Evolutionary conservation across 1,284 basidiomycete species (phyloP).

Genomic region (Cutaneotrichosporon mucoides): DNA sequence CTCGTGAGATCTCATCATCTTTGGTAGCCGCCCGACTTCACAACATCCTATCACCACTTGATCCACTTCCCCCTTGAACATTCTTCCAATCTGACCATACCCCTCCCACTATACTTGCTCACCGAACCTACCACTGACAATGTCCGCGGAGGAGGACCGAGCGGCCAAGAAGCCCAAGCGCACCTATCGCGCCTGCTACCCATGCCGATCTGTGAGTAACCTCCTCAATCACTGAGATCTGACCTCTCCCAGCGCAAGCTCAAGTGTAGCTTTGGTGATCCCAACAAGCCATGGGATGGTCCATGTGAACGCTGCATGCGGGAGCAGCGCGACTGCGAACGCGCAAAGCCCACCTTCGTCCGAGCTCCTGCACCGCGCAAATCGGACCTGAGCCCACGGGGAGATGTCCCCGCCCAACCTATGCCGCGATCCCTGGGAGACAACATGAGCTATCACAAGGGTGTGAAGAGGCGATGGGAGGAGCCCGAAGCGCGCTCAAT

Average conservation of each 20-base stretch:
- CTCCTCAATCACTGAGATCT: background rate
- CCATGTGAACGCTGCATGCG: conserved; percentile 17
- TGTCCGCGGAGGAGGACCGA: background rate
- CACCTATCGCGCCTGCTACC: conserved; percentile 17
- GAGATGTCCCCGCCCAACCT: background rate
- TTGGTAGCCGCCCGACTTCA: too few relatives aligned
- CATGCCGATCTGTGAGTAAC: conserved; percentile 6
- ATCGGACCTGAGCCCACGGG: background rate
- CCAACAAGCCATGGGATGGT: conserved; percentile 16
- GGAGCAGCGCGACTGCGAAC: conserved; percentile 14
- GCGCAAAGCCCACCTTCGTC: conserved; percentile 8
- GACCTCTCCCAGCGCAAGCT: conserved; percentile 17
- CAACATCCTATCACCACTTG: too few relatives aligned
- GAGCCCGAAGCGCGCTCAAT: background rate
- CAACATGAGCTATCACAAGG: background rate
- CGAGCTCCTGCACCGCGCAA: background rate
- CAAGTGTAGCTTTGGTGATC: conserved; percentile 18
- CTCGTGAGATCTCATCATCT: too few relatives aligned
- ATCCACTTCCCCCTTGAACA: too few relatives aligned
- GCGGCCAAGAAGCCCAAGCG: conserved; percentile 10
- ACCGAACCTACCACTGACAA: background rate
- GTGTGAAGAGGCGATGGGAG: background rate
- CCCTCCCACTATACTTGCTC: background rate
- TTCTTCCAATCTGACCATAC: too few relatives aligned
- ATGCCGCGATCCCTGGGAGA: too few relatives aligned